Evolutionary conservation across 106 monocot genomes (phyloP), one percentile per base, ranked within the genome.

Genomic region (Triglochin maritima): DNA sequence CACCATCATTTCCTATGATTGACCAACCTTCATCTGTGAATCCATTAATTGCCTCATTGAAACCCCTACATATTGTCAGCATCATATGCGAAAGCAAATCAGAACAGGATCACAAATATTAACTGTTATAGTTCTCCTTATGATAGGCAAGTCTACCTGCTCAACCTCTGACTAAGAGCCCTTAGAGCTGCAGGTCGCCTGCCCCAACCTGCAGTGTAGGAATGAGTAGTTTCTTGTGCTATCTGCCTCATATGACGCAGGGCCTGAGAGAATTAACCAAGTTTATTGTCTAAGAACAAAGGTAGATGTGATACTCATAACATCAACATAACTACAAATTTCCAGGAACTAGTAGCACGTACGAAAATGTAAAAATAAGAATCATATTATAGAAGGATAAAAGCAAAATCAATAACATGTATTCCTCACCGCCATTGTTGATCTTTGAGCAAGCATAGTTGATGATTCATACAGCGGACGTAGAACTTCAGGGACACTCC

Each of bases 11-110:
- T 60, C 70, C 60, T n/a, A 84, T 17, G 49, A 79, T 52, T 7
- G 87, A 84, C 87, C 87, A 87, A 2, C 81, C 81, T 49, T 87
- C 87, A 71, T 87, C 84, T 48, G 76, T 46, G 71, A 87, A 84
- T 5, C 87, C 84, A 77, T 84, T 87, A 41, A 87, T 15, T 56
- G 84, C 84, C 60, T 87, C 87, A 72, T 77, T 87, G 69, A 84
- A 87, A 57, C 87, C 84, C 75, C 87, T 87, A 74, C 43, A 75
- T 17, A 44, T 47, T 47, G 6, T 72, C 11, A 66, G 10, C 13
- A 17, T 29, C 29, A 29, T 29, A 29, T 29, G 29, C 1, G 29
- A 29, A 29, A 29, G 29, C 29, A 29, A 29, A 29, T 29, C 29
- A 29, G 29, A 29, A 29, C 29, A 51, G n/a, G 17, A 10, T 49